phyloP scores from a whole-genome alignment of 305 asterid genomes.

The Fraxinus angustifolia region DNA sequence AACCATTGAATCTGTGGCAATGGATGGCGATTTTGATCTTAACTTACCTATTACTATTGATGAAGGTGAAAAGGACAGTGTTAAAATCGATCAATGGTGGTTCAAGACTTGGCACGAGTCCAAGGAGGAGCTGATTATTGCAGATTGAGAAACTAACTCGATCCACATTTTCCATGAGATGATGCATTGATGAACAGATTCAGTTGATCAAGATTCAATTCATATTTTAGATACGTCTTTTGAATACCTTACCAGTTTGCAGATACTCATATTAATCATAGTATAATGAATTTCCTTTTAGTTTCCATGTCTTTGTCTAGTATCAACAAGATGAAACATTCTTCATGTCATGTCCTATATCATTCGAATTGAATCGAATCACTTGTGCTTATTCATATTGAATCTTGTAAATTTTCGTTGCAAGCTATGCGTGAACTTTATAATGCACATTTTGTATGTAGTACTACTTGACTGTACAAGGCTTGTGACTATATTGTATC shows the following conservation, averaged over 20 bases:
- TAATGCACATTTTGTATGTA: not conserved
- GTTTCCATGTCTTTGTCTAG: not conserved
- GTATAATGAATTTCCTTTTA: not conserved
- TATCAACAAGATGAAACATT: not conserved
- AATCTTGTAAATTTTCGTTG: not conserved
- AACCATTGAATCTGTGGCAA: slow-evolving; percentile 22
- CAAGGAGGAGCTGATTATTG: slow-evolving; percentile 22
- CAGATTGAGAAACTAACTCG: slow-evolving; percentile 27
- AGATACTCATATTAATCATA: not conserved
- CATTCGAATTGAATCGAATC: not conserved
- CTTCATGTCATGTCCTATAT: not conserved
- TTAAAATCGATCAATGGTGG: slow-evolving; percentile 38
- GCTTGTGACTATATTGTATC: not conserved
- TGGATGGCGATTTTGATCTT: slow-evolving; percentile 41
- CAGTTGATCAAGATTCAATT: not conserved
- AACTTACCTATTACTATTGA: slow-evolving; percentile 36
- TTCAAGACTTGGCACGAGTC: slow-evolving; percentile 26
- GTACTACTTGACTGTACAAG: not conserved
- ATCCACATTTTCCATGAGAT: not conserved
- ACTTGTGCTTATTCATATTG: not conserved
- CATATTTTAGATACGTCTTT: not conserved
- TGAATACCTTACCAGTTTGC: not conserved
- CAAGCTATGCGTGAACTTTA: slow-evolving; percentile 4
- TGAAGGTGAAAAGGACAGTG: slow-evolving; percentile 24
- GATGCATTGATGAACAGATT: not conserved